Conservation (phyloP, 352 stramenopile species). For the Blastocystis hominis region DNA sequence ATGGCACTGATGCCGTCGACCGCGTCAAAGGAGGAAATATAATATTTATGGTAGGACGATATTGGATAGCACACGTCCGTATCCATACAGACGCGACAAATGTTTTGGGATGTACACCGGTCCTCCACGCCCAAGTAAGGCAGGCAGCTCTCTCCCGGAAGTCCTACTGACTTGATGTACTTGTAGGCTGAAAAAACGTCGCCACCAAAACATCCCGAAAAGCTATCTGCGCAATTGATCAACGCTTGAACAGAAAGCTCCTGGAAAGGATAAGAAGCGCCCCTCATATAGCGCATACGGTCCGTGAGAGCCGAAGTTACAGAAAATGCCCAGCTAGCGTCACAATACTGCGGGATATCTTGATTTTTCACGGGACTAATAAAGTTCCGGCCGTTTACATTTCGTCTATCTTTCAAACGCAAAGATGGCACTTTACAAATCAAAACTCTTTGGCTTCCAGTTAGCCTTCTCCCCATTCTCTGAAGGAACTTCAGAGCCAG, state of each 20-base stretch:
- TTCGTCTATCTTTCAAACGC: conserved; percentile 61
- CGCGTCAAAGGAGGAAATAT: conserved; percentile 80
- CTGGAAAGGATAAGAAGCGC: conserved; percentile 64
- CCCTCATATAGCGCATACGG: conserved; percentile 61
- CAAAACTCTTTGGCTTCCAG: neutral
- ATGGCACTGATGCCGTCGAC: conserved; percentile 79
- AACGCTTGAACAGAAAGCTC: conserved; percentile 73
- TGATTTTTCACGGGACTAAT: conserved; percentile 95
- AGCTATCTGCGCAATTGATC: conserved; percentile 72
- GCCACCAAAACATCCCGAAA: conserved; percentile 81
- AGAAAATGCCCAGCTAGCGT: conserved; percentile 76
- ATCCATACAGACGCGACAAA: conserved; percentile 78
- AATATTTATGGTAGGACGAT: conserved; percentile 82
- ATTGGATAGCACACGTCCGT: conserved; percentile 71
- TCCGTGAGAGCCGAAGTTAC: conserved; percentile 38
- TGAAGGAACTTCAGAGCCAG: neutral
- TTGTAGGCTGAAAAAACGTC: conserved; percentile 79
- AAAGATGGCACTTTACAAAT: neutral
- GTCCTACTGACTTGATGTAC: conserved; percentile 77
- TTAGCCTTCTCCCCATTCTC: neutral
- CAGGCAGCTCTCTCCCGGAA: conserved; percentile 86
- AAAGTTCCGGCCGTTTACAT: conserved; percentile 82
- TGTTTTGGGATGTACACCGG: conserved; percentile 72
- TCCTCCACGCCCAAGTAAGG: conserved; percentile 79
- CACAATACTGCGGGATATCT: conserved; percentile 85